Evolutionary conservation across 1,284 basidiomycete genomes (phyloP).

Genomic region (Ceratobasidium theobromae): DNA sequence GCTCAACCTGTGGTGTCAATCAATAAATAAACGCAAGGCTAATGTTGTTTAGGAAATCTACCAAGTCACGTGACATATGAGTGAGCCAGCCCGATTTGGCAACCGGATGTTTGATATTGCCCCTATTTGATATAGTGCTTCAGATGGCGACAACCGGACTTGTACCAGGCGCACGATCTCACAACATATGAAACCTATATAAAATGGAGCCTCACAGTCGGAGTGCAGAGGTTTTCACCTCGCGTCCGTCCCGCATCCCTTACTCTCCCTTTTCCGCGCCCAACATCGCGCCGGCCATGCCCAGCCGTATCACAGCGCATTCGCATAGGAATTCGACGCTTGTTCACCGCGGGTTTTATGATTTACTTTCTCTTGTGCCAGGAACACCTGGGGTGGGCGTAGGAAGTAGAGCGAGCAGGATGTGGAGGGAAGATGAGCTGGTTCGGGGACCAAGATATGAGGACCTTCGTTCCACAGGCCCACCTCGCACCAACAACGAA

Average conservation of each 20-base stretch:
- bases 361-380: slow-evolving; percentile 77
- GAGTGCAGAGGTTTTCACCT: slow-evolving; percentile 3
- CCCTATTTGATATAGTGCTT: slow-evolving; percentile 25
- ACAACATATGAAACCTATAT: not conserved
- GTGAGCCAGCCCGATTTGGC: slow-evolving; percentile 3
- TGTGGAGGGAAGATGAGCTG: slow-evolving; percentile 46
- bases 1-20: too few relatives aligned
- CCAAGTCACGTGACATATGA: too few relatives aligned
- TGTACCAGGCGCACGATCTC: not conserved
- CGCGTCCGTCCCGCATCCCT: not conserved
- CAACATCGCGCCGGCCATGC: slow-evolving; percentile 10
- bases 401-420: slow-evolving; percentile 65
- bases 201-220: slow-evolving; percentile 9
- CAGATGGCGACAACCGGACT: slow-evolving; percentile 22
- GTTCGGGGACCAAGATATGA: slow-evolving; percentile 65
- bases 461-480: slow-evolving; percentile 46
- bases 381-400: slow-evolving; percentile 49
- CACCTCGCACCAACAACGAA: too few relatives aligned
- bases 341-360: slow-evolving; percentile 83
- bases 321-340: slow-evolving; percentile 48
- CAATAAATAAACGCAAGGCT: too few relatives aligned
- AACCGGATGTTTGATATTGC: slow-evolving; percentile 8
- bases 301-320: not conserved
- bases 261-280: slow-evolving; percentile 12
- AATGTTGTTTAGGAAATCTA: too few relatives aligned